These are phyloP conservation scores for Phaseolus lunatus DNA, from an alignment of 306 rosid species.

Conservation along the genomic window DNA sequence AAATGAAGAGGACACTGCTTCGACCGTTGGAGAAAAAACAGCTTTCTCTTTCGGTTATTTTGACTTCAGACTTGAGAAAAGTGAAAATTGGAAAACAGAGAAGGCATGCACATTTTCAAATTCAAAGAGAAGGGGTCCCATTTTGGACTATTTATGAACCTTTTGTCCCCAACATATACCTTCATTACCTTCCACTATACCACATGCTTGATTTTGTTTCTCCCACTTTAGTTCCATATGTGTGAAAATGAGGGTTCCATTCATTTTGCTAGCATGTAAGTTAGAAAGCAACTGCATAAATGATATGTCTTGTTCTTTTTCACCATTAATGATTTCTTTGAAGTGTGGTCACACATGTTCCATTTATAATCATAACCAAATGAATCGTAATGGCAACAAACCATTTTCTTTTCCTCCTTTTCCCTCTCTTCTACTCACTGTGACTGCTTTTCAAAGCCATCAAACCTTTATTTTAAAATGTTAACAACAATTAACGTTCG, in stretches of 20 bases:
- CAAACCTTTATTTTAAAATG: slow-evolving; percentile 1
- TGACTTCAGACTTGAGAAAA: slow-evolving; percentile 42
- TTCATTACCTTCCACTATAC: slow-evolving; percentile 35
- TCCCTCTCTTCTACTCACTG: not conserved
- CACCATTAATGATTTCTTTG: slow-evolving; percentile 12
- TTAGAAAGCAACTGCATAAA: slow-evolving; percentile 21
- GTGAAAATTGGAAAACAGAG: slow-evolving; percentile 39
- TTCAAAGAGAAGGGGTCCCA: slow-evolving; percentile 54
- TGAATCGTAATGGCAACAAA: slow-evolving; percentile 16
- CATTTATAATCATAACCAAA: not conserved
- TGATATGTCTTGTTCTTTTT: slow-evolving; percentile 13
- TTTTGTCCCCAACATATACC: slow-evolving; percentile 37
- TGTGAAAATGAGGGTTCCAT: slow-evolving; percentile 30
- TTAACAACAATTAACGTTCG: slow-evolving; percentile 23
- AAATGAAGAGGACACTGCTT: slow-evolving; percentile 41
- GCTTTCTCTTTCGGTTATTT: slow-evolving; percentile 48
- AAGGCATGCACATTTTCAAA: slow-evolving; percentile 32
- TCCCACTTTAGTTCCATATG: not conserved
- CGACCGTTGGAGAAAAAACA: slow-evolving; percentile 48
- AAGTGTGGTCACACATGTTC: slow-evolving; percentile 4
- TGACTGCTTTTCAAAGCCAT: slow-evolving; percentile 24
- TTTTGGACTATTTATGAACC: slow-evolving; percentile 35
- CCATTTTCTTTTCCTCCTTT: slow-evolving; percentile 1
- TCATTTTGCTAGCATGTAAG: slow-evolving; percentile 25
- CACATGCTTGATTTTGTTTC: slow-evolving; percentile 34